Conservation (phyloP, 352 stramenopile genomes). For the Phytopythium boreale region DNA sequence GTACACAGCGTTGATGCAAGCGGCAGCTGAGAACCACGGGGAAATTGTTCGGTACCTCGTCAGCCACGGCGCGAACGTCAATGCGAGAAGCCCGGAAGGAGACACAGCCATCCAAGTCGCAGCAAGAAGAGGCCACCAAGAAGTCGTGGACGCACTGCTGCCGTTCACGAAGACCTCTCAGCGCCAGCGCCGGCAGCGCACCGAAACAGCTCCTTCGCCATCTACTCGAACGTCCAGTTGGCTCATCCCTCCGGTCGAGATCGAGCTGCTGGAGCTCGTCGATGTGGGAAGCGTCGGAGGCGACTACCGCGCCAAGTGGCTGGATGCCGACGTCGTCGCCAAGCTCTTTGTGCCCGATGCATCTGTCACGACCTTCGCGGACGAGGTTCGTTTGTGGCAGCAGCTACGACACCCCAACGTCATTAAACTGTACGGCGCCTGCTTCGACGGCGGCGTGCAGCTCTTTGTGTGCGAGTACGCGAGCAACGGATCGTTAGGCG, state of each 20-base stretch:
- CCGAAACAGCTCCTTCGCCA: too few species aligned
- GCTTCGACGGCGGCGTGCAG: background rate
- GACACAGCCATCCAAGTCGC: background rate
- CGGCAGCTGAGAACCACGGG: background rate
- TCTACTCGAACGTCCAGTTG: background rate
- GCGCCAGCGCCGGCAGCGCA: background rate
- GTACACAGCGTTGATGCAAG: background rate
- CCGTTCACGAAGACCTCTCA: background rate
- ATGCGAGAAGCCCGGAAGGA: background rate
- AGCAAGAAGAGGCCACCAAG: background rate
- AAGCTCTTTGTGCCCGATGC: conserved; percentile 8
- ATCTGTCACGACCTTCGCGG: conserved; percentile 1
- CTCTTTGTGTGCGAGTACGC: conserved; percentile 23
- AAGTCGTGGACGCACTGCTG: background rate
- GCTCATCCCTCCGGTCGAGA: background rate
- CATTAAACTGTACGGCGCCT: background rate
- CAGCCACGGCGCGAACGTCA: background rate
- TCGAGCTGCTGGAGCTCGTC: conserved; percentile 3
- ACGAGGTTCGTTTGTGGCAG: conserved; percentile 11
- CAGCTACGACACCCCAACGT: conserved; percentile 13
- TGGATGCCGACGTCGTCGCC: conserved; percentile 12
- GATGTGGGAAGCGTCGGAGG: conserved; percentile 1
- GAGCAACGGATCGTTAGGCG: conserved; percentile 17
- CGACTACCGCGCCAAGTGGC: conserved; percentile 12
- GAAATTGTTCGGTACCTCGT: background rate